Base-by-base conservation (phyloP, 108 stramenopile genomes). In the Skeletonema menzelii region DNA sequence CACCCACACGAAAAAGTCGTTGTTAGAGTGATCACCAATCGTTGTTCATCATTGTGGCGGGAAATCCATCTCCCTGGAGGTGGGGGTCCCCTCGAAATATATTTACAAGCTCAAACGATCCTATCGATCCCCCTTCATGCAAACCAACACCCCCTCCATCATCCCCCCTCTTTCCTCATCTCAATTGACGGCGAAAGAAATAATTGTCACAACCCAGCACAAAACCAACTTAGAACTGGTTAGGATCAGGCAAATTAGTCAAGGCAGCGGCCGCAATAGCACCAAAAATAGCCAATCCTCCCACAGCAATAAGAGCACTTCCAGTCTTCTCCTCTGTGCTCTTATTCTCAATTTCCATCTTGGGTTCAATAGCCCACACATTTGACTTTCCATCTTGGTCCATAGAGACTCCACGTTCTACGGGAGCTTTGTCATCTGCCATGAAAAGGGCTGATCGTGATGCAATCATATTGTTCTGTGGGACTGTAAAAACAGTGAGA, bases 281-380 rank as follows among this genome's bases (percentile, higher is more conserved):
- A 46, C 84, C 95, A 67, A 89, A 84, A 6, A 80, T 92, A 4
- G 77, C 91, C 15, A 97, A 53, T 22, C 90, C 96, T 14, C 79
- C 95, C 13, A 84, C 75, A 4, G 87, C 95, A 10, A 92, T 60
- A 27, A 92, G 30, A n/a, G 77, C 72, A 1, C 83, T 67, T 38
- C 80, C 71, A 11, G 84, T 88, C 70, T 92, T 88, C 66, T 97
- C 91, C 81, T 91, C 94, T 38, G 72, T 64, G 56, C 80, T 79
- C 49, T 91, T 88, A 24, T 82, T 75, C 10, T 91, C 90, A 47
- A 97, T 88, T 82, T 95, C 88, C 91, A 98, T 93, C 84, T 95
- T 98, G 44, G 97, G 97, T 78, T 98, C 97, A 72, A 98, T 95
- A 27, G 97, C 96, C 97, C 97, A 98, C 3, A 98, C 95, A 72